Evolutionary conservation across 495 filamentous ascomycete species (phyloP).

Genomic region (Daldinia decipiens): DNA sequence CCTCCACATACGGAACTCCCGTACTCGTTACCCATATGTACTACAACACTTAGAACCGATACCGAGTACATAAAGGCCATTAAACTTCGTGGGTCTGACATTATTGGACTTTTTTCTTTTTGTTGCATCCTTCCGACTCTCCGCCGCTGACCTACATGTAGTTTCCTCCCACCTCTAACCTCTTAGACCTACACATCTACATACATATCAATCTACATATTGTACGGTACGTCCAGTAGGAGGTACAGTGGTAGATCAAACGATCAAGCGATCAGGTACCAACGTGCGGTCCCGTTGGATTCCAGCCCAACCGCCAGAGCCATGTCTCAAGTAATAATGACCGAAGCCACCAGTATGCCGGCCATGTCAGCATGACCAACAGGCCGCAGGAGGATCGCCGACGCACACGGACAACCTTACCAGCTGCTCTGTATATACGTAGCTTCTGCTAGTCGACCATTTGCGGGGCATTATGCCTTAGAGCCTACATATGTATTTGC

Average conservation of each 20-base stretch:
- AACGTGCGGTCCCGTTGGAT: constrained; percentile 46
- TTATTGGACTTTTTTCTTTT: constrained; percentile 11
- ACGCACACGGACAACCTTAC: constrained; percentile 45
- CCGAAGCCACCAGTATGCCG: constrained; percentile 41
- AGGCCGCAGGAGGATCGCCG: constrained; percentile 51
- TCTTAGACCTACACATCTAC: constrained; percentile 31
- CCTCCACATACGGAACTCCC: not conserved
- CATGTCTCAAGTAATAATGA: constrained; percentile 45
- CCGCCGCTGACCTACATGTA: constrained; percentile 43
- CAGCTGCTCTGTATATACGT: constrained; percentile 26
- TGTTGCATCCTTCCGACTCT: constrained; percentile 27
- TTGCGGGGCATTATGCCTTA: constrained; percentile 39
- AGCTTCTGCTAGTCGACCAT: constrained; percentile 18
- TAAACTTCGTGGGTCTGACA: not conserved
- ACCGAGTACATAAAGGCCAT: not conserved
- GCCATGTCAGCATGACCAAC: constrained; percentile 48
- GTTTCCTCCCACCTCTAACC: constrained; percentile 21
- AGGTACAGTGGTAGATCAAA: constrained; percentile 28
- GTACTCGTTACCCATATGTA: constrained; percentile 5
- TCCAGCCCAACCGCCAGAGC: constrained; percentile 50
- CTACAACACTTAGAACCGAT: not conserved
- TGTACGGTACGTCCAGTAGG: constrained; percentile 16
- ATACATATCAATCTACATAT: constrained; percentile 15
- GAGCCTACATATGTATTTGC: constrained; percentile 12
- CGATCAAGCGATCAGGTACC: constrained; percentile 49